Evolutionary conservation across 179 eudicot genomes (phyloP).

Genomic region (Amaranthus tricolor): DNA sequence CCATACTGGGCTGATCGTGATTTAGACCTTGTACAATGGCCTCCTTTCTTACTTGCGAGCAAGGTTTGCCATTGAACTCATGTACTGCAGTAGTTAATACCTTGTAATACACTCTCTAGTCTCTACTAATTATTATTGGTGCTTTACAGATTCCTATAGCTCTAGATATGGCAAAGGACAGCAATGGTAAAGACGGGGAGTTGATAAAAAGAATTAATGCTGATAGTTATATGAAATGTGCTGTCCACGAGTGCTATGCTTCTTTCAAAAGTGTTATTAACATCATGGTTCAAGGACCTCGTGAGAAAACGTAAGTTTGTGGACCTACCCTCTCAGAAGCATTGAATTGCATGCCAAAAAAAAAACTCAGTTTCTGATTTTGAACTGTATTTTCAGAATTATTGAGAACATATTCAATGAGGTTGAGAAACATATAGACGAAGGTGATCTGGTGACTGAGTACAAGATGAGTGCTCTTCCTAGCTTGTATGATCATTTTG

Average conservation of each 20-base stretch:
- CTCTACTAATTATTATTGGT: constrained; percentile 6
- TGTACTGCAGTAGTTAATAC: neutral
- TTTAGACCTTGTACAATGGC: constrained; percentile 89
- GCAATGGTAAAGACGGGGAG: constrained; percentile 88
- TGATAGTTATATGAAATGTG: constrained; percentile 79
- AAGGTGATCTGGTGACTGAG: constrained; percentile 45
- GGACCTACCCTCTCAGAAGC: neutral
- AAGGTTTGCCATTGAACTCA: constrained; percentile 51
- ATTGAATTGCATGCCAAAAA: neutral
- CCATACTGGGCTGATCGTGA: constrained; percentile 98
- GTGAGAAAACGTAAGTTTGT: constrained; percentile 65
- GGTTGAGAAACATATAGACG: constrained; percentile 61
- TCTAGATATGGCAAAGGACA: constrained; percentile 95
- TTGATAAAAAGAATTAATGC: constrained; percentile 70
- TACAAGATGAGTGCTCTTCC: constrained; percentile 87
- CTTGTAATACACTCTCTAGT: neutral
- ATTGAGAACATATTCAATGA: constrained; percentile 61
- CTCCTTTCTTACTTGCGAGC: constrained; percentile 99
- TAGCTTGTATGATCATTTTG: constrained; percentile 67
- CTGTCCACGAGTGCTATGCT: constrained; percentile 86
- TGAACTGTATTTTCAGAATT: constrained; percentile 49
- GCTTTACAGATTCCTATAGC: constrained; percentile 83
- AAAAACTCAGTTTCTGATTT: neutral
- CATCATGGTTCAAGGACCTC: constrained; percentile 61
- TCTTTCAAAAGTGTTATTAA: constrained; percentile 79